Evolutionary conservation across 2,329 filamentous ascomycete species (phyloP).

Genomic region (Curvularia hawaiiensis): DNA sequence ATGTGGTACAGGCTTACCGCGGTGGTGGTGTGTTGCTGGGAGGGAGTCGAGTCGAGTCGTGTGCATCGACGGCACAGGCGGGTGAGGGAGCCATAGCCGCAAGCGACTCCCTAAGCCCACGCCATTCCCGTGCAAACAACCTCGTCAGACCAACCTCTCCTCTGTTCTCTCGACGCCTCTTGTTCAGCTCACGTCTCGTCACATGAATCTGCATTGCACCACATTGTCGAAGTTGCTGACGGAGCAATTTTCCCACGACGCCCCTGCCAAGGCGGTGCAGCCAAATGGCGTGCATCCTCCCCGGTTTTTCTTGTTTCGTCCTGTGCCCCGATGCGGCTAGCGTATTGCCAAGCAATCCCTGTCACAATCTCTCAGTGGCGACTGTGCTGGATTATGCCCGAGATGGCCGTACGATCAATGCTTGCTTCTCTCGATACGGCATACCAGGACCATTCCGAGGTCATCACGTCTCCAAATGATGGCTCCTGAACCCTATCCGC

Average conservation of each 20-base stretch:
- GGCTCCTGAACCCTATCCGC: background rate
- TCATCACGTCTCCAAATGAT: background rate
- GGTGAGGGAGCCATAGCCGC: background rate
- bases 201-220: background rate
- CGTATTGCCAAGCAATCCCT: background rate
- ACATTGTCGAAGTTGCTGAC: background rate
- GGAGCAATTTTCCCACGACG: conserved; percentile 6
- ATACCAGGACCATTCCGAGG: background rate
- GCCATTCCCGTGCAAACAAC: background rate
- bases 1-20: conserved; percentile 1
- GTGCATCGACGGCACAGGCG: conserved; percentile 4
- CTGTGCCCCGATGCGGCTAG: conserved; percentile 2
- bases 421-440: conserved; percentile 5
- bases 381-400: too few species aligned
- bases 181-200: background rate
- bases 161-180: background rate
- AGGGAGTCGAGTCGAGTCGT: background rate
- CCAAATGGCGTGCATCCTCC: conserved; percentile 3
- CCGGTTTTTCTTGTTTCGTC: conserved; percentile 10
- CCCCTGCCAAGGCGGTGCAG: conserved; percentile 18
- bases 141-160: background rate
- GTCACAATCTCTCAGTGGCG: background rate
- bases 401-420: conserved; percentile 1
- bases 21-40: conserved; percentile 3
- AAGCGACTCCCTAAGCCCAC: background rate